phyloP scores from a whole-genome alignment of 345 rosid species.

The Eucalyptus sp. region DNA sequence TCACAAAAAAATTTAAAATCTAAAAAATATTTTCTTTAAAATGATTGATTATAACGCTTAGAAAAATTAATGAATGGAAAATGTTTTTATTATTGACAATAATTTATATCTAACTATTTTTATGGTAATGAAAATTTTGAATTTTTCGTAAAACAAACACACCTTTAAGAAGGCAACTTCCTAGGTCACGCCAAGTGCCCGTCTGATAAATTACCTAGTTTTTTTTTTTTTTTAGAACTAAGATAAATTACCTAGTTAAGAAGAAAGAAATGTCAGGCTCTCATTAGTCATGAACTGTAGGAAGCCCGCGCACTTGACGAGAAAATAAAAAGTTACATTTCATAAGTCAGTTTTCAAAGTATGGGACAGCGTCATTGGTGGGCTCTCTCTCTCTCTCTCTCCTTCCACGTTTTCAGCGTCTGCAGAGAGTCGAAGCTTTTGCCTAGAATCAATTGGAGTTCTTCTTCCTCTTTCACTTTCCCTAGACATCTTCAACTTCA shows the following conservation, averaged over 20 bases:
- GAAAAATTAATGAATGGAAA: no score
- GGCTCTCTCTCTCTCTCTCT: background rate
- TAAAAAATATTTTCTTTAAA: no score
- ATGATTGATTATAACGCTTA: no score
- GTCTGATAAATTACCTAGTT: background rate
- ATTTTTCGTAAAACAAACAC: no score
- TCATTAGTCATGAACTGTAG: background rate
- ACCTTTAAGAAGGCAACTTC: background rate
- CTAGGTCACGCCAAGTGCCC: background rate
- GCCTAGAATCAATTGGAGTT: background rate
- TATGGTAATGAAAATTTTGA: no score
- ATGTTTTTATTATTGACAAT: rapidly evolving
- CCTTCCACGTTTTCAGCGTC: background rate
- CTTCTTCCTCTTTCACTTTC: background rate
- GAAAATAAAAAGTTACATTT: background rate
- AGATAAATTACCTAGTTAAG: background rate
- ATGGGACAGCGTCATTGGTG: background rate
- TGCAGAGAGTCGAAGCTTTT: background rate
- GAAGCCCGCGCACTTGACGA: background rate
- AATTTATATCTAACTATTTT: no score
- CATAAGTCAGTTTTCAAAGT: background rate
- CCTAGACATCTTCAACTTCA: background rate
- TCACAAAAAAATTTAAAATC: background rate
- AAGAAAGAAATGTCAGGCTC: background rate
- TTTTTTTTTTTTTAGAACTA: no score